These are phyloP conservation scores for Spergularia bocconei DNA, from an alignment of 148 eudicot genomes.

Conservation along the genomic window DNA sequence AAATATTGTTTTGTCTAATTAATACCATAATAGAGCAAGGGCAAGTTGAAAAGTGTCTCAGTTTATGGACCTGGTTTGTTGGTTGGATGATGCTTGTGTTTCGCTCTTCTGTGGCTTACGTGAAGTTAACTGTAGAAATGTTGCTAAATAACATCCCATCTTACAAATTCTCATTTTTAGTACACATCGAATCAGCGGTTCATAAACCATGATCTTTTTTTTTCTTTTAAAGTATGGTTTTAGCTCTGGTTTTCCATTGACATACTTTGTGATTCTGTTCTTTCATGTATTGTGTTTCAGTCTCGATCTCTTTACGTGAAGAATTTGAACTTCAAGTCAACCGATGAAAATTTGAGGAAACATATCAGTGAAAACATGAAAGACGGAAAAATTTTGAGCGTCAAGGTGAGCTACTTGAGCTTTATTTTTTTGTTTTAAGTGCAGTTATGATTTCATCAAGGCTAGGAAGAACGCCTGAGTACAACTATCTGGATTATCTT, in stretches of 20 bases:
- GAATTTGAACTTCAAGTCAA: conserved; percentile 88
- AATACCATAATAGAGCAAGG: background rate
- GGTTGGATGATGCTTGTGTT: background rate
- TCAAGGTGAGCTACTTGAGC: conserved; percentile 48
- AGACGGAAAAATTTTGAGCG: conserved; percentile 68
- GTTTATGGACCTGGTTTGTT: too few relatives aligned
- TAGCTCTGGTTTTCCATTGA: background rate
- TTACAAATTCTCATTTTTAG: background rate
- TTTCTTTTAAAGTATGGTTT: background rate
- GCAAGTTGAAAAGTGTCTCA: background rate
- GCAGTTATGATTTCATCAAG: background rate
- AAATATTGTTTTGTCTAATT: background rate
- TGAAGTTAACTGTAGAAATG: background rate
- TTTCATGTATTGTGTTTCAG: conserved; percentile 44
- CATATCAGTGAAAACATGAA: conserved; percentile 67
- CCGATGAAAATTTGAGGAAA: conserved; percentile 63
- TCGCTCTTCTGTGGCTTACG: background rate
- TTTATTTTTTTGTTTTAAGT: background rate
- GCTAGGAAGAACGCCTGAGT: background rate
- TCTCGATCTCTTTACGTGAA: conserved; percentile 84
- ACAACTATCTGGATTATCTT: background rate
- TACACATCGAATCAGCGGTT: background rate
- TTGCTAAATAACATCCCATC: background rate
- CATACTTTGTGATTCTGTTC: background rate
- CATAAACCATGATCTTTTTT: background rate